Base-by-base conservation (phyloP, 2,329 filamentous ascomycete genomes). In the Cercospora berteroae region DNA sequence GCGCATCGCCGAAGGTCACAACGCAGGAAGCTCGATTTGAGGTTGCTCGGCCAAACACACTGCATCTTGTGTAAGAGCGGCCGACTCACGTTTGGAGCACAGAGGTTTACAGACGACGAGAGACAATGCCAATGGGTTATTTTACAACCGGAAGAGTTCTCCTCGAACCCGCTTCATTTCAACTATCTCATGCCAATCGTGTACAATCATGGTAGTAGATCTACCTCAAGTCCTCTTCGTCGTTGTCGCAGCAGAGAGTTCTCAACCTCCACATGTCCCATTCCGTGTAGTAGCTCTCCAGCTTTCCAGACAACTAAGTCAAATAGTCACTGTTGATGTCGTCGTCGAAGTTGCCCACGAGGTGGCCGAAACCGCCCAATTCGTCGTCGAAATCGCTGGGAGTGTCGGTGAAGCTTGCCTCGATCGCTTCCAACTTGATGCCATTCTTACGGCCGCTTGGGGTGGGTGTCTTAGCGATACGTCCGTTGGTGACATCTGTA, bases 381-480 rank as follows among this genome's bases (percentile, higher is more conserved):
- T 36, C 66, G 44, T 62, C 66, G 4, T 60, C 63, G 39, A 65
- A 65, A 48, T 57, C 50, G 27, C 57, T 50, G 7, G 63, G 63
- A 29, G 29, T 33, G 25, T 60, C 36, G 13, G 29, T 3, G 56
- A 60, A 60, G 25, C 33, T 36, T 18, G 48, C 20, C 4, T 64
- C 66, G 3, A 70, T 23, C 4, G 66, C 57, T 67, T 76, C 75
- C 60, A 70, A 64, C 71, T 76, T 76, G 69, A 76, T 66, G 33
- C 39, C 25, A 44, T 57, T 69, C 64, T 73, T 73, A 68, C 71
- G 74, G 55, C 59, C 48, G 3, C 48, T 60, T 16, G 66, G 71
- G 1, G 74, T 71, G 3, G 71, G 73, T 7, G 60, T 66, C 65
- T 76, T 76, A 57, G 64, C 57, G 58, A 76, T 44, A 3, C 72